Evolutionary conservation across 495 filamentous ascomycete genomes (phyloP), one percentile per base, ranked within the genome.

Genomic region (Xylaria longipes): DNA sequence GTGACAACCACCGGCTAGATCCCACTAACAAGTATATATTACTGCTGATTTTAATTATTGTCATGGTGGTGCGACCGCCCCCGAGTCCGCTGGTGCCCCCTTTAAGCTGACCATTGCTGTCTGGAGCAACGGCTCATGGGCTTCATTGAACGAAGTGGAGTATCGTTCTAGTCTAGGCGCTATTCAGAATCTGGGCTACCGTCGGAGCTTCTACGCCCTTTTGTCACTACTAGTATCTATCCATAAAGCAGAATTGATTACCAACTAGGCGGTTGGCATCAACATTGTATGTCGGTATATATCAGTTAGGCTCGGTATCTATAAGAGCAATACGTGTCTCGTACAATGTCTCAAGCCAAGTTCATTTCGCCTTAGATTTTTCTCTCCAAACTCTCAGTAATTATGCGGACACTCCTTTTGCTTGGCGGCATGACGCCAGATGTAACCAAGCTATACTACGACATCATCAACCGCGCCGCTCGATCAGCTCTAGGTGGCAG

Each of bases 371-470:
- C 27, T 7, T 25, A 27, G 9, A 12, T 9, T 11, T 3, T 56
- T 31, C 4, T 56, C 14, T 56, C 52, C 27, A 56, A 29, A 56
- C 9, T 29, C 20, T 35, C 43, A 7, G 6, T 58, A n/a, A n/a
- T n/a, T n/a, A 57, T 65, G 65, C 46, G 31, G 63, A 65, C 48
- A 48, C 54, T 60, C n/a, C 45, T 68, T 48, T 33, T 75, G 60
- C 60, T 63, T 17, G 60, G 60, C 14, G 60, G 60, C 22, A 63
- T 63, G 72, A 74, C 72, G 33, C 71, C 72, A n/a, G 72, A 74
- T 43, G 72, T 74, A 33, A 74, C 72, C 33, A 48, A 22, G 11
- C 48, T 74, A 17, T 74, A 74, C 60, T 74, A 74, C 71, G 33
- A 68, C 71, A 69, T 72, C 37, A 74, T 73, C 71, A 74, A 74